Percentiles rank a stretch among this genome's conserved stretches.
Evolutionary conservation across 1,284 basidiomycete genomes (phyloP).

Genomic region (Quambalaria eucalypti): DNA sequence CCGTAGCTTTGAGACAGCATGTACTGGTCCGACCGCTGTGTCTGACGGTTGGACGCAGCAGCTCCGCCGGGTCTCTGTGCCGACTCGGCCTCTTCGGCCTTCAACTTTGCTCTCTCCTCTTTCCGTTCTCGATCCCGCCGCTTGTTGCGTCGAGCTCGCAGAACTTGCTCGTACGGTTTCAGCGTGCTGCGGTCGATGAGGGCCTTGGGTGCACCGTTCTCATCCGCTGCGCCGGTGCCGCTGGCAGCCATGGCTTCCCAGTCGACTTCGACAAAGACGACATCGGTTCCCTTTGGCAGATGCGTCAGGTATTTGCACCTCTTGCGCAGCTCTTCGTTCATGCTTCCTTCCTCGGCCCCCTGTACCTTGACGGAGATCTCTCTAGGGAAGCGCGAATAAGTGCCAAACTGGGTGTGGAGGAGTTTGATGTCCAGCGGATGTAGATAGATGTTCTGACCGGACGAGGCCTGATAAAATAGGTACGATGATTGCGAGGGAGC

Average conservation of each 20-base stretch:
- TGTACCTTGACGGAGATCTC: conserved; percentile 70
- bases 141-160: conserved; percentile 27
- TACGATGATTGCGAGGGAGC: conserved; percentile 52
- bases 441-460: conserved; percentile 81
- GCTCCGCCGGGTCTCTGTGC: conserved; percentile 10
- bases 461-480: conserved; percentile 90
- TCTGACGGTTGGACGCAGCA: background rate
- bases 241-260: conserved; percentile 27
- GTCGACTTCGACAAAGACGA: conserved; percentile 87
- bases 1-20: conserved; percentile 20
- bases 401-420: conserved; percentile 71
- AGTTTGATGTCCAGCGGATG: conserved; percentile 94
- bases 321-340: conserved; percentile 83
- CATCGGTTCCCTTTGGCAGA: conserved; percentile 80
- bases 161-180: conserved; percentile 32
- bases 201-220: background rate
- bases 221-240: background rate
- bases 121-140: conserved; percentile 28
- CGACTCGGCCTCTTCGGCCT: conserved; percentile 34
- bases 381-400: conserved; percentile 76
- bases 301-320: conserved; percentile 92
- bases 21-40: background rate
- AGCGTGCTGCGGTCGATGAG: conserved; percentile 23
- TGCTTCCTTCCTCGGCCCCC: conserved; percentile 58
- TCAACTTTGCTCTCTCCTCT: conserved; percentile 36